These are phyloP conservation scores for Colletotrichum camelliae DNA, from an alignment of 2,329 filamentous ascomycete genomes.

Conservation along the genomic window DNA sequence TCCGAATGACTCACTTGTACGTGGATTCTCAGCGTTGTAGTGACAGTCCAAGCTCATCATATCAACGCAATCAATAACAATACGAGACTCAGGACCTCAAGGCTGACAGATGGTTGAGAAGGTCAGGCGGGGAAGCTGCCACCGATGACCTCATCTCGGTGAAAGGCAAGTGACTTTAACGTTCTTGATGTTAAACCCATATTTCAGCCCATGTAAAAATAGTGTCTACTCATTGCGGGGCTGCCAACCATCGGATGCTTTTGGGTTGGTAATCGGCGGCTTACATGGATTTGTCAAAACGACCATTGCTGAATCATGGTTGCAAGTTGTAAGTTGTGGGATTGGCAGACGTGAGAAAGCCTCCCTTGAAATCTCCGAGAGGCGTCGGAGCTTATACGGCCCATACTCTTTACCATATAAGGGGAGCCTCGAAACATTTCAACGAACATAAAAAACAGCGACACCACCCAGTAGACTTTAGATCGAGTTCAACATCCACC, in stretches of 20 bases:
- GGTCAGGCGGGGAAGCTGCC: not conserved
- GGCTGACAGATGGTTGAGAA: rapidly evolving
- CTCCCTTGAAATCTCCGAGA: not conserved
- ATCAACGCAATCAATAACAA: rapidly evolving
- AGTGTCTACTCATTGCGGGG: not conserved
- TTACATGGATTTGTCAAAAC: not conserved
- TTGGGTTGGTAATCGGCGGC: not conserved
- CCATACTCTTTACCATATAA: not conserved
- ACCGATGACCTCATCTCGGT: not conserved
- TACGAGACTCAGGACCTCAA: rapidly evolving
- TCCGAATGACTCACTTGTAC: no score
- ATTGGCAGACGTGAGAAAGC: not conserved
- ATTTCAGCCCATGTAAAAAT: not conserved
- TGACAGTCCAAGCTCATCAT: not conserved
- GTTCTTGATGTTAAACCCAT: not conserved
- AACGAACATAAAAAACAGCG: not conserved
- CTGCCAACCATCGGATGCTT: not conserved
- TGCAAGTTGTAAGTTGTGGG: not conserved
- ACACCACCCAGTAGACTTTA: not conserved
- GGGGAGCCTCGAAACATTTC: not conserved
- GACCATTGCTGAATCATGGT: not conserved
- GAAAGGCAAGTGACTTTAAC: not conserved
- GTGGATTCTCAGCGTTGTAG: no score
- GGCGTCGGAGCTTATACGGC: rapidly evolving
- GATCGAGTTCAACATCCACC: rapidly evolving